Evolutionary conservation across 163 green algal genomes (phyloP).

Genomic region (Picocystis sp.): DNA sequence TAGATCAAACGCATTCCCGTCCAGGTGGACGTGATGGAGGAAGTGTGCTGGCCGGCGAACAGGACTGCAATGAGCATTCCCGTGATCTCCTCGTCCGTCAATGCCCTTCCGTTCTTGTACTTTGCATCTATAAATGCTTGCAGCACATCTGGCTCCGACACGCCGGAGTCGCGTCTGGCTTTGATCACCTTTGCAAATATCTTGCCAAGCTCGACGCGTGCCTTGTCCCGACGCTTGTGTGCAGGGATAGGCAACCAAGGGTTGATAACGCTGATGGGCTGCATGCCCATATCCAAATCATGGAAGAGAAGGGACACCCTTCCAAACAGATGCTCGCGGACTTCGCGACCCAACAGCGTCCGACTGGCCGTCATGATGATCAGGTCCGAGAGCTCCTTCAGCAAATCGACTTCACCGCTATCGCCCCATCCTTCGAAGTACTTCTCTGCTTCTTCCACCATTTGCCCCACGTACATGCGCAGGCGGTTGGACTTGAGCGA

Average conservation of each 20-base stretch:
- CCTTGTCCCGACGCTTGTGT: conserved; percentile 74
- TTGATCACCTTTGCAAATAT: conserved; percentile 73
- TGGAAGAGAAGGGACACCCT: conserved; percentile 76
- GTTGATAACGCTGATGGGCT: conserved; percentile 81
- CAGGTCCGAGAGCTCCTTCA: conserved; percentile 67
- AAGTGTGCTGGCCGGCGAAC: conserved; percentile 92
- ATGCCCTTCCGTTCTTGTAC: conserved; percentile 41
- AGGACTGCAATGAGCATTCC: conserved; percentile 95
- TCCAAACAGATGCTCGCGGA: conserved; percentile 84
- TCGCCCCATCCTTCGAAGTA: conserved; percentile 87
- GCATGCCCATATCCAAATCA: conserved; percentile 78
- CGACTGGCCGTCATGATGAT: conserved; percentile 83
- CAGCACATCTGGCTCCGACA: conserved; percentile 76
- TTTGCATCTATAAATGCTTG: conserved; percentile 79
- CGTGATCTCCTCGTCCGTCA: conserved; percentile 82
- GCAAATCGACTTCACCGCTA: conserved; percentile 70
- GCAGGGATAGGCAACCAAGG: conserved; percentile 85
- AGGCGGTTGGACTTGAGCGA: conserved; percentile 72
- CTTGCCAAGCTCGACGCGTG: conserved; percentile 42
- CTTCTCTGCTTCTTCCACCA: conserved; percentile 75
- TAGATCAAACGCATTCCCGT: conserved; percentile 65
- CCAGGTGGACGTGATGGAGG: conserved; percentile 82
- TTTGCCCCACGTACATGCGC: conserved; percentile 74
- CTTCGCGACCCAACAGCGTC: conserved; percentile 85
- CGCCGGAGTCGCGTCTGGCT: conserved; percentile 28